These are phyloP conservation scores for Raffaelea ambrosiae DNA, from an alignment of 2,329 filamentous ascomycete genomes.

Conservation along the genomic window DNA sequence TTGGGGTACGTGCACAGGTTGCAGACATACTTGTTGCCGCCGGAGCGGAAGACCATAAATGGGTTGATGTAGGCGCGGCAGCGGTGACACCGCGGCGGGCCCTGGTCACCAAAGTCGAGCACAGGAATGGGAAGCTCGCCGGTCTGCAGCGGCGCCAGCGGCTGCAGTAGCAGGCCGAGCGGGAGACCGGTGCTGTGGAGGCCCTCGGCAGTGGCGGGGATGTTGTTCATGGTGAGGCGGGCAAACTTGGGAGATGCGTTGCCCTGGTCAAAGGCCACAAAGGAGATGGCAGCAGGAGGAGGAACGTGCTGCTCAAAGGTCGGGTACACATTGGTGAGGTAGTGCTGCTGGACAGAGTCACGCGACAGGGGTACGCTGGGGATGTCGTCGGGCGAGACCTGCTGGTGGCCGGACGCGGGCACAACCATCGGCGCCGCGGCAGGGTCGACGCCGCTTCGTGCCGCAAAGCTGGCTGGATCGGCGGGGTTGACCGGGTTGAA, in stretches of 20 bases:
- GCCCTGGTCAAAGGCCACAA: slow-evolving; percentile 90
- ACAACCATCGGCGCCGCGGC: slow-evolving; percentile 36
- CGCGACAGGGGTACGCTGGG: slow-evolving; percentile 82
- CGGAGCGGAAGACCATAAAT: slow-evolving; percentile 94
- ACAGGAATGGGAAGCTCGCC: slow-evolving; percentile 86
- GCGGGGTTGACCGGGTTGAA: slow-evolving; percentile 37
- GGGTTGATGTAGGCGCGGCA: slow-evolving; percentile 97
- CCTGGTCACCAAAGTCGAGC: slow-evolving; percentile 85
- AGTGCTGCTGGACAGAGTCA: slow-evolving; percentile 75
- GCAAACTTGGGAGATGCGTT: slow-evolving; percentile 94
- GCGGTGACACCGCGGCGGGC: slow-evolving; percentile 83
- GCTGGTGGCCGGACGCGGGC: slow-evolving; percentile 57
- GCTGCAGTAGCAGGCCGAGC: slow-evolving; percentile 81
- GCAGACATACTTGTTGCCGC: slow-evolving; percentile 94
- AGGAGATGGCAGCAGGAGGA: slow-evolving; percentile 79
- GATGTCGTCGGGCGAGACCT: slow-evolving; percentile 84
- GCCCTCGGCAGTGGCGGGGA: slow-evolving; percentile 74
- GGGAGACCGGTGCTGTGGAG: slow-evolving; percentile 74
- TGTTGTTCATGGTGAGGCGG: slow-evolving; percentile 85
- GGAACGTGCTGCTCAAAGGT: slow-evolving; percentile 93
- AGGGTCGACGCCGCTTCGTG: slow-evolving; percentile 25
- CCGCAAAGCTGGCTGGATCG: slow-evolving; percentile 36
- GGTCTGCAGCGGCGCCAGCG: slow-evolving; percentile 70
- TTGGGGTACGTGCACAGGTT: slow-evolving; percentile 98
- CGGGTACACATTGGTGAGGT: slow-evolving; percentile 79